Percentiles rank a stretch among this genome's conserved stretches.
These are phyloP conservation scores for Mrakia gelida DNA, from an alignment of 768 basidiomycete genomes.

Conservation along the genomic window DNA sequence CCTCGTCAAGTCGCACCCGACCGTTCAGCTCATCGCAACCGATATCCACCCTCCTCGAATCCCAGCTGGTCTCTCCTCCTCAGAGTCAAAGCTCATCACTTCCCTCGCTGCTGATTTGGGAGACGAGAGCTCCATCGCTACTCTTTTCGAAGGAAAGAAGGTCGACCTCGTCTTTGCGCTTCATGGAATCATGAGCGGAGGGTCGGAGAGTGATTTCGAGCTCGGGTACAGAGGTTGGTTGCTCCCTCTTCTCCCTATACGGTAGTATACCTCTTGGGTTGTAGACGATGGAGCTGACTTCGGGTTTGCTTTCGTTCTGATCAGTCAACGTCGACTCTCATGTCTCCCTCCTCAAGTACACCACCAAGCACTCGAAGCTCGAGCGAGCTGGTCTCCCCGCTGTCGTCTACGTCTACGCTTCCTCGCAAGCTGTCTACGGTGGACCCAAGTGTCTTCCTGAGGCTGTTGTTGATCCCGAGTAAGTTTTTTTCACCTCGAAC, in stretches of 20 bases:
- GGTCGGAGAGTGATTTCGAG: constrained; percentile 59
- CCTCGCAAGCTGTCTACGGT: constrained; percentile 42
- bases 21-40: constrained; percentile 41
- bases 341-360: constrained; percentile 38
- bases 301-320: background rate
- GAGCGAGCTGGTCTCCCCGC: constrained; percentile 34
- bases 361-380: constrained; percentile 38
- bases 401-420: constrained; percentile 42
- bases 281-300: background rate
- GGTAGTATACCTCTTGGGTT: too few species aligned
- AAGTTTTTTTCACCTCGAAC: constrained; percentile 6
- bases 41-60: constrained; percentile 42
- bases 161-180: constrained; percentile 33
- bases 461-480: constrained; percentile 41
- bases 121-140: constrained; percentile 32
- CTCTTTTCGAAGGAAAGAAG: constrained; percentile 30
- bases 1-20: constrained; percentile 38
- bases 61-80: constrained; percentile 36
- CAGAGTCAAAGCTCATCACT: constrained; percentile 20
- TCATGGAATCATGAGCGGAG: constrained; percentile 59
- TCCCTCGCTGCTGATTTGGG: constrained; percentile 34
- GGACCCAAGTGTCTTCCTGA: constrained; percentile 37
- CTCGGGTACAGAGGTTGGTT: constrained; percentile 45
- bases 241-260: too few species aligned
- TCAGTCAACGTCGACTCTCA: constrained; percentile 45